Conservation (phyloP, 495 filamentous ascomycete species). For the Xylaria curta region DNA sequence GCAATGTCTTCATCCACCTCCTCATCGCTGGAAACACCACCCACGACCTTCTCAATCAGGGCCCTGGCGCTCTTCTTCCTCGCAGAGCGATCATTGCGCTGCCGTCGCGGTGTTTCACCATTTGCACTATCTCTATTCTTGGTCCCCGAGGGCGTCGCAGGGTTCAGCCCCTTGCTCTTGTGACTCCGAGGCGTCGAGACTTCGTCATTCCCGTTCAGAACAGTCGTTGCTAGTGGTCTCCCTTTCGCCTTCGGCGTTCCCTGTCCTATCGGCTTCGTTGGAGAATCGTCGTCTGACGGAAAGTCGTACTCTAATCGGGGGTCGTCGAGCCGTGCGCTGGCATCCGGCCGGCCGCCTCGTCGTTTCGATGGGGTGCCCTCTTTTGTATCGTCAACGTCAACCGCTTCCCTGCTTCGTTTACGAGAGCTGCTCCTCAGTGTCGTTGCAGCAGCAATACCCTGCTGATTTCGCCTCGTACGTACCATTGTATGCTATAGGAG, state of each 20-base stretch:
- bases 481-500: slow-evolving; percentile 34
- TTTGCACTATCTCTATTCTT: slow-evolving; percentile 30
- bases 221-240: slow-evolving; percentile 19
- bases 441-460: slow-evolving; percentile 27
- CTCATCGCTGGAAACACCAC: slow-evolving; percentile 71
- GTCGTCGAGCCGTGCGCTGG: slow-evolving; percentile 4
- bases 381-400: slow-evolving; percentile 24
- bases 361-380: slow-evolving; percentile 27
- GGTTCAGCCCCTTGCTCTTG: slow-evolving; percentile 32
- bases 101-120: slow-evolving; percentile 58
- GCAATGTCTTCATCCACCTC: slow-evolving; percentile 77
- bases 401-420: slow-evolving; percentile 34
- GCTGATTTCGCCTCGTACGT: slow-evolving; percentile 36
- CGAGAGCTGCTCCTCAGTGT: slow-evolving; percentile 30
- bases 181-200: slow-evolving; percentile 41
- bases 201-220: slow-evolving; percentile 21
- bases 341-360: slow-evolving; percentile 3
- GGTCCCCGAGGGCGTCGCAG: slow-evolving; percentile 46
- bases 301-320: slow-evolving; percentile 38
- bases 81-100: slow-evolving; percentile 76
- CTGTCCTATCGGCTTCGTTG: slow-evolving; percentile 16
- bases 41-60: slow-evolving; percentile 68
- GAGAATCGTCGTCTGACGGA: slow-evolving; percentile 37
- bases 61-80: slow-evolving; percentile 82
- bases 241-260: slow-evolving; percentile 34